Evolutionary conservation across 257 asterid species (phyloP), one percentile per base, ranked within the genome.

Genomic region (Forsythia viridissima): DNA sequence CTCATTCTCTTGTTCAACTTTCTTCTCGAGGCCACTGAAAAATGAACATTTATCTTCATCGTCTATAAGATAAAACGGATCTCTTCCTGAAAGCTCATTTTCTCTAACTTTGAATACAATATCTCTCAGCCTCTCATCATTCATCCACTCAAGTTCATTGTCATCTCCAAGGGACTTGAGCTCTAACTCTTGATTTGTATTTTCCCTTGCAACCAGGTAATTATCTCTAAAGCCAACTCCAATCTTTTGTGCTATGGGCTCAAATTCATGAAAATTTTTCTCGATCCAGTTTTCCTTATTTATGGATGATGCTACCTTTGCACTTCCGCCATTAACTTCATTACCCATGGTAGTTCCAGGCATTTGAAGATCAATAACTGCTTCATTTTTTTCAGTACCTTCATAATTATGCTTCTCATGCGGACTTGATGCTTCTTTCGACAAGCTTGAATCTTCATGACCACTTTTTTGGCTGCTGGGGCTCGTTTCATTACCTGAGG

Each of bases 51-150:
- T 96, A 66, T 93, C 97, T 77, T 92, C 89, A 68, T 91, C 94
- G 38, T 73, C 83, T 90, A 96, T 87, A 70, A 85, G 89, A 86
- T 92, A 88, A 86, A 96, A 93, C 18, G 99, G 99, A 68, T 93
- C 97, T 88, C 90, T 90, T 85, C 98, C 99, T 15, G 97, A 90
- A 36, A 92, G 89, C 87, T 96, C 99, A 72, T 96, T 96, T 57
- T 96, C 99, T 42, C 97, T 92, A 80, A 96, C 99, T 86, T 83
- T 90, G 74, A 93, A 92, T 18, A 96, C 99, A 82, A 92, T 90
- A 76, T 92, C 95, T 79, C 93, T 83, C 48, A 93, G 97, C 88
- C 71, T 90, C 79, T 92, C 96, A 85, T 93, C 95, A 85, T 89
- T 91, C 98, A 96, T 92, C 99, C 99, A 93, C 72, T 90, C 93